Evolutionary conservation across 2,329 filamentous ascomycete genomes (phyloP).

Genomic region (Penicillium sp.): DNA sequence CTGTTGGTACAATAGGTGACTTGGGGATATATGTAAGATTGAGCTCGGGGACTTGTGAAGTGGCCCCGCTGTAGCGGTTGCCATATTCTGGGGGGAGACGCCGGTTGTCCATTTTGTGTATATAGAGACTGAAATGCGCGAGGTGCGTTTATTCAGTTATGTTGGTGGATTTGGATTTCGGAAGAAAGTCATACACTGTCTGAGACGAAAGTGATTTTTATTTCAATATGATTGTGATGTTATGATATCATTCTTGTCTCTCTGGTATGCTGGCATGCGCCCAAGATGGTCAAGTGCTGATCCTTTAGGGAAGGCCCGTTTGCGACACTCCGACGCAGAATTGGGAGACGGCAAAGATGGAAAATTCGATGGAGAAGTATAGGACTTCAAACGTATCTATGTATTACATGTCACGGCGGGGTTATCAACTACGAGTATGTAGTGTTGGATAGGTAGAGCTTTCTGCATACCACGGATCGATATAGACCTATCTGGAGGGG

Average conservation of each 20-base stretch:
- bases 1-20: slow-evolving; percentile 24
- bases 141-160: slow-evolving; percentile 1
- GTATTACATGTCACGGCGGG: too few relatives aligned
- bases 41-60: slow-evolving; percentile 29
- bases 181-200: too few relatives aligned
- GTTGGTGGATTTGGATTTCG: neutral
- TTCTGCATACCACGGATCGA: neutral
- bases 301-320: slow-evolving; percentile 4
- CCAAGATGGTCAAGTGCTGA: slow-evolving; percentile 9
- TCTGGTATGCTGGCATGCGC: slow-evolving; percentile 12
- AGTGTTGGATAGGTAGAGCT: too few relatives aligned
- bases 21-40: slow-evolving; percentile 25
- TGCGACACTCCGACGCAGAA: neutral
- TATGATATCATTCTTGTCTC: slow-evolving; percentile 22
- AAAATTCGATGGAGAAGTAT: neutral
- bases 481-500: neutral
- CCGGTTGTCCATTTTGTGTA: slow-evolving; percentile 23
- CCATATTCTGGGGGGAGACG: slow-evolving; percentile 27
- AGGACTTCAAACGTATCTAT: neutral
- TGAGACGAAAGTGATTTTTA: neutral
- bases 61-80: slow-evolving; percentile 31
- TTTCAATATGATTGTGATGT: neutral
- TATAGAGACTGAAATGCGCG: neutral
- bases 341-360: neutral
- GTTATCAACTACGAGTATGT: too few relatives aligned